These are phyloP conservation scores for Drechslerella coelobrocha DNA, from an alignment of 2,329 filamentous ascomycete species.

Conservation along the genomic window DNA sequence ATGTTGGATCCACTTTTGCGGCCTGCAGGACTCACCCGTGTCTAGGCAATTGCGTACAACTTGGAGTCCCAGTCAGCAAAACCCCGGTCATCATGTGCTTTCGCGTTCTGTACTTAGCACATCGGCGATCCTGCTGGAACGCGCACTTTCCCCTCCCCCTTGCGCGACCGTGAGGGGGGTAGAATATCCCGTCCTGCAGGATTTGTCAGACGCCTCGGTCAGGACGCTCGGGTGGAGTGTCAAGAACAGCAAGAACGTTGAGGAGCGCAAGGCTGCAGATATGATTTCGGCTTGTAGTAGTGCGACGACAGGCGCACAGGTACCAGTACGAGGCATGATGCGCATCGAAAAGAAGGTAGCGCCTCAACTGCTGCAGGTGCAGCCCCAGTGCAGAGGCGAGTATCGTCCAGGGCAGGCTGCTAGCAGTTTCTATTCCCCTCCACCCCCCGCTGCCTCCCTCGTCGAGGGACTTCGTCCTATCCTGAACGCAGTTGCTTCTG, in stretches of 20 bases:
- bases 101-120: conserved; percentile 32
- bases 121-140: conserved; percentile 9
- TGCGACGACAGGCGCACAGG: conserved; percentile 3
- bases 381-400: conserved; percentile 24
- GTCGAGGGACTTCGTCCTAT: neutral
- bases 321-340: conserved; percentile 43
- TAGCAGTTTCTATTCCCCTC: conserved; percentile 35
- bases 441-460: conserved; percentile 10
- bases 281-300: neutral
- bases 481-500: neutral
- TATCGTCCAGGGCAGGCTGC: conserved; percentile 20
- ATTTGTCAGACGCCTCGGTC: conserved; percentile 25
- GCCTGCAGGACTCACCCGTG: conserved; percentile 15
- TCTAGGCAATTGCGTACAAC: conserved; percentile 4
- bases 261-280: conserved; percentile 8
- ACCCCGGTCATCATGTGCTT: conserved; percentile 46
- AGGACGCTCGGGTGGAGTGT: conserved; percentile 1
- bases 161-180: conserved; percentile 12
- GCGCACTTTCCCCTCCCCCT: conserved; percentile 16
- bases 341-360: conserved; percentile 17
- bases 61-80: neutral
- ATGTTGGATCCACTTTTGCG: conserved; percentile 18
- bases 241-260: conserved; percentile 1
- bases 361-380: conserved; percentile 11
- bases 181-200: conserved; percentile 11